These are phyloP conservation scores for Quercus variabilis DNA, from an alignment of 306 rosid genomes.

Conservation along the genomic window DNA sequence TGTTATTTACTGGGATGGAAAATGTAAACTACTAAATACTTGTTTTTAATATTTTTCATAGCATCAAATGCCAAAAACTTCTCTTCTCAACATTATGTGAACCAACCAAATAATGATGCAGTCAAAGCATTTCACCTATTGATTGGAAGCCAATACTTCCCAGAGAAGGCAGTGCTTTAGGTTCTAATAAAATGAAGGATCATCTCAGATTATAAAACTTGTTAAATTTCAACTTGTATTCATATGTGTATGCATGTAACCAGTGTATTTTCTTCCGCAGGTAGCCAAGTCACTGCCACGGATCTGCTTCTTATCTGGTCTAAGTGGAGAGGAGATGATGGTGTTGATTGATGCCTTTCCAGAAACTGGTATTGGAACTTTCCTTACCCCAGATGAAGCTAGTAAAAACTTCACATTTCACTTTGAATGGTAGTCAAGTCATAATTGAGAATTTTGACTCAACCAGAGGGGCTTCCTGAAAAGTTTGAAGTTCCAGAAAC, in stretches of 20 bases:
- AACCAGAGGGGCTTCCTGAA: not conserved
- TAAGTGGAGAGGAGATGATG: conserved; percentile 95
- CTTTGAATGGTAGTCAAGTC: not conserved
- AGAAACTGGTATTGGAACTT: conserved; percentile 55
- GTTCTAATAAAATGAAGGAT: not conserved
- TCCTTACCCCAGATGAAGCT: not conserved
- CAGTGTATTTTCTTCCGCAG: conserved; percentile 42
- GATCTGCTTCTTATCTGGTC: conserved; percentile 90
- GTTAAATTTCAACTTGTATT: not conserved
- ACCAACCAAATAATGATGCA: not conserved
- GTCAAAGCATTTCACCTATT: not conserved
- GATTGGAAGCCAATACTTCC: not conserved
- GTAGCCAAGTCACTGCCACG: conserved; percentile 75
- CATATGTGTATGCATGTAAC: conserved; percentile 3
- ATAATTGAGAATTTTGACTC: not conserved
- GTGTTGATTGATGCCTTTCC: conserved; percentile 90
- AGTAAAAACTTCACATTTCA: not conserved
- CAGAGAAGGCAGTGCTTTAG: not conserved
- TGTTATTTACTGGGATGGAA: not conserved
- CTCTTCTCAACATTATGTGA: not conserved
- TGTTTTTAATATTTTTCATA: not conserved
- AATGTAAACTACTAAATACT: not conserved
- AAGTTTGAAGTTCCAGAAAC: not conserved
- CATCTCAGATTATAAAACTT: not conserved
- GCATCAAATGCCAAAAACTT: not conserved